These are phyloP conservation scores for Phytophthora macrochlamydospora DNA, from an alignment of 352 stramenopile genomes.

Conservation along the genomic window DNA sequence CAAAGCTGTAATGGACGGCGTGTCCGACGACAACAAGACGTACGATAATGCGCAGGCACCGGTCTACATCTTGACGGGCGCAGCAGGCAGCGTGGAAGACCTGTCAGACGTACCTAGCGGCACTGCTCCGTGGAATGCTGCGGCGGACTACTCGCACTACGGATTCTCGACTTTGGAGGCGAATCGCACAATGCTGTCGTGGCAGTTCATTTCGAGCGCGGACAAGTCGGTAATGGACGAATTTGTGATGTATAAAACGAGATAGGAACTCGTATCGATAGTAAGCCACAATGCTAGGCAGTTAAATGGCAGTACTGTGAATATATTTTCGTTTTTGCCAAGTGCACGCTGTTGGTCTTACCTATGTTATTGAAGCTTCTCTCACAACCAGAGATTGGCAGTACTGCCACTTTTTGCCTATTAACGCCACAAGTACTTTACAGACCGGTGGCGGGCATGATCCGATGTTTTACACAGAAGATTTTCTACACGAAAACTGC, in stretches of 20 bases:
- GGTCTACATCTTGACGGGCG: conserved; percentile 50
- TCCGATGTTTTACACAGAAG: too few species aligned
- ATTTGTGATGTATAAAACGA: conserved; percentile 37
- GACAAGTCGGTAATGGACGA: conserved; percentile 28
- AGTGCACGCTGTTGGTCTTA: too few species aligned
- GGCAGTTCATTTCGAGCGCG: conserved; percentile 31
- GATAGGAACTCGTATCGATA: too few species aligned
- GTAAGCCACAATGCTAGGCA: too few species aligned
- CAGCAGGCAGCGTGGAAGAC: conserved; percentile 26
- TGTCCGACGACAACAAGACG: conserved; percentile 32
- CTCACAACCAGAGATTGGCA: too few species aligned
- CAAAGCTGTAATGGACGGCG: conserved; percentile 33
- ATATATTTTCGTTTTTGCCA: too few species aligned
- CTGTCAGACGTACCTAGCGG: conserved; percentile 28
- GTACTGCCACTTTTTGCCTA: too few species aligned
- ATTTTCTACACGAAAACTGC: too few species aligned
- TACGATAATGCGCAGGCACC: conserved; percentile 50
- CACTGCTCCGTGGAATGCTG: conserved; percentile 32
- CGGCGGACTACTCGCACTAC: conserved; percentile 29
- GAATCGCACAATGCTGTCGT: conserved; percentile 32
- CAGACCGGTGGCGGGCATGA: too few species aligned
- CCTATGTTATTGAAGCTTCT: too few species aligned
- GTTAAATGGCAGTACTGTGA: too few species aligned
- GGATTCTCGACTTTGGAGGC: conserved; percentile 33
- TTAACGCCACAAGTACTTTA: too few species aligned